Conservation (phyloP, 805 yeast species). For the Candida maris region DNA sequence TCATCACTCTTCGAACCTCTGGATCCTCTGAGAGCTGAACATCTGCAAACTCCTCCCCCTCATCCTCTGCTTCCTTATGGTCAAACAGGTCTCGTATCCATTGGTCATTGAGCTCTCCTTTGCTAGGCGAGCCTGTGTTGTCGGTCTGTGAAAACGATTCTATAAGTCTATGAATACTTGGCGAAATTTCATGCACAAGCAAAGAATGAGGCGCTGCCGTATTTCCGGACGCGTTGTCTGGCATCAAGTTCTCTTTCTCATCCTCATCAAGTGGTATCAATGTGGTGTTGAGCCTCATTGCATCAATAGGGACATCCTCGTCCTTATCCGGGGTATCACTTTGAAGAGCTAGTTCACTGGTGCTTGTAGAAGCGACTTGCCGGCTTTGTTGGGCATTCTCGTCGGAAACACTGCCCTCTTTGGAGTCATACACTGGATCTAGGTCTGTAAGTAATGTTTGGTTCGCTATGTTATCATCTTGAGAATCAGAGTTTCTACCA, state of each 20-base stretch:
- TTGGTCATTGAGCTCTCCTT: slow-evolving; percentile 20
- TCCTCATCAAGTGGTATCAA: slow-evolving; percentile 48
- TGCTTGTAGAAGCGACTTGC: neutral
- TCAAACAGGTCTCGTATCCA: slow-evolving; percentile 32
- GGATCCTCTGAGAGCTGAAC: slow-evolving; percentile 19
- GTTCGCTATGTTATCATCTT: slow-evolving; percentile 15
- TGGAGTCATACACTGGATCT: slow-evolving; percentile 22
- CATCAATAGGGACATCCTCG: slow-evolving; percentile 39
- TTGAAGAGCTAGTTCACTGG: neutral
- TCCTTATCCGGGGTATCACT: slow-evolving; percentile 15
- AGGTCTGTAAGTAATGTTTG: slow-evolving; percentile 25
- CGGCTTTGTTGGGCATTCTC: neutral
- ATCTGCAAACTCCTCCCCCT: slow-evolving; percentile 8
- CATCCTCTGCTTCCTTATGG: slow-evolving; percentile 25
- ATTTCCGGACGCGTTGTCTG: slow-evolving; percentile 7
- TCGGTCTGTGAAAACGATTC: slow-evolving; percentile 29
- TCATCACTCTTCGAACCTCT: slow-evolving; percentile 24
- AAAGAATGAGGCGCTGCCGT: slow-evolving; percentile 18
- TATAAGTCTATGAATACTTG: slow-evolving; percentile 31
- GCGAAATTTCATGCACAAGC: slow-evolving; percentile 30
- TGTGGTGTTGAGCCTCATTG: slow-evolving; percentile 53
- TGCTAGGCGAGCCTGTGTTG: slow-evolving; percentile 27
- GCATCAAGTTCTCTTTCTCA: slow-evolving; percentile 30
- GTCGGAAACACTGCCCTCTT: neutral
- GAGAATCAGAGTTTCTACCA: too few species aligned